Conservation (phyloP, 2,329 filamentous ascomycete genomes). For the Cryphonectria parasitica region DNA sequence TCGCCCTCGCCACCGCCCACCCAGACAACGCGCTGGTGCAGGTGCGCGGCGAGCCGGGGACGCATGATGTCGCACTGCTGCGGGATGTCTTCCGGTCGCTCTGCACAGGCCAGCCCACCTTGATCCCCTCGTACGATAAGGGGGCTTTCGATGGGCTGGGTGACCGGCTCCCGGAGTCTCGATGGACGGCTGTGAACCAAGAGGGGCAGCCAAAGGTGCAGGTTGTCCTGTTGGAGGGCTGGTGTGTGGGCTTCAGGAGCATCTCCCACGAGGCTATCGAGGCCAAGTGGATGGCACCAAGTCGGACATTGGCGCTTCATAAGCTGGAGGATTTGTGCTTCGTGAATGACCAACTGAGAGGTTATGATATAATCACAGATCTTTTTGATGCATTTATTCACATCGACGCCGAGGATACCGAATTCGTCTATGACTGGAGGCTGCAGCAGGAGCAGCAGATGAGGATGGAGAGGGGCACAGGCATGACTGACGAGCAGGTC, state of each 20-base stretch:
- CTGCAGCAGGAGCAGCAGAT: constrained; percentile 78
- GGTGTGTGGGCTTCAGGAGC: constrained; percentile 84
- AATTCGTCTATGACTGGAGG: constrained; percentile 84
- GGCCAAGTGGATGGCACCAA: constrained; percentile 55
- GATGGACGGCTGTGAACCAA: constrained; percentile 65
- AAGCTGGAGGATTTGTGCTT: constrained; percentile 53
- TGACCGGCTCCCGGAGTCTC: constrained; percentile 66
- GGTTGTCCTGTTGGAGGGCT: constrained; percentile 84
- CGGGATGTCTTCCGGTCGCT: constrained; percentile 63
- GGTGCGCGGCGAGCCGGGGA: constrained; percentile 80
- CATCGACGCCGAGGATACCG: constrained; percentile 70
- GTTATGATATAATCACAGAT: constrained; percentile 55
- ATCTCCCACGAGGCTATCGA: constrained; percentile 56
- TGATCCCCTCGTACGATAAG: constrained; percentile 82
- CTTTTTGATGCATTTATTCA: constrained; percentile 60
- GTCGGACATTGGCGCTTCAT: constrained; percentile 54
- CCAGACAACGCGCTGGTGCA: constrained; percentile 76
- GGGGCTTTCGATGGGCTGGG: constrained; percentile 75
- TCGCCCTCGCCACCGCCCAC: constrained; percentile 65
- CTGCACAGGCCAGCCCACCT: constrained; percentile 54
- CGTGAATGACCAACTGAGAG: constrained; percentile 51
- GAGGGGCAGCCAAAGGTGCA: constrained; percentile 53
- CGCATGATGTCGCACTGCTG: constrained; percentile 75
- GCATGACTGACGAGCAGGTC: constrained; percentile 84
- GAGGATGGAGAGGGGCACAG: constrained; percentile 66